phyloP scores from a whole-genome alignment of 805 yeast species.

The Sugiyamaella marilandica region DNA sequence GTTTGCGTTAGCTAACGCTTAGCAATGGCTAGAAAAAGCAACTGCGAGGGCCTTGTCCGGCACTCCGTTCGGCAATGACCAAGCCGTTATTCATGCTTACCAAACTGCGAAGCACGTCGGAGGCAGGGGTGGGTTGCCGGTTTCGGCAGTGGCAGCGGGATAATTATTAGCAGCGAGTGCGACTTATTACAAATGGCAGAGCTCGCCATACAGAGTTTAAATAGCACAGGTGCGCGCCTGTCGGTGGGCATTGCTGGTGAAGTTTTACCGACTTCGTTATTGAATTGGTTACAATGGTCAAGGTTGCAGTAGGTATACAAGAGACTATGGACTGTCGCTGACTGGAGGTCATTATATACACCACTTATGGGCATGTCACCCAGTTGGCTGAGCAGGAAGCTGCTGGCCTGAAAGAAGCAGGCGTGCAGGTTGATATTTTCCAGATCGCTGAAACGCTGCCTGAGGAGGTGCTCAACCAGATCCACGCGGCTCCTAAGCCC shows the following conservation, averaged over 20 bases:
- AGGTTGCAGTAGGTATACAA: constrained; percentile 21
- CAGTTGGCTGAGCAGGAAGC: constrained; percentile 61
- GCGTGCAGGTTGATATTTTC: constrained; percentile 61
- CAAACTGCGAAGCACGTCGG: constrained; percentile 1
- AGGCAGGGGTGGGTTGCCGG: background rate
- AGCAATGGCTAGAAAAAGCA: background rate
- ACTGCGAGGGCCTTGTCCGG: no score
- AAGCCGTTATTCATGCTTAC: constrained; percentile 2
- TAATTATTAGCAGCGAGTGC: background rate
- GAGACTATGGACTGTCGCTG: background rate
- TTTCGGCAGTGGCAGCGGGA: background rate
- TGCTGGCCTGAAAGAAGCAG: constrained; percentile 58
- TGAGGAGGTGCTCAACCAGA: constrained; percentile 47
- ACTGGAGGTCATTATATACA: constrained; percentile 57
- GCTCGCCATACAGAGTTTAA: background rate
- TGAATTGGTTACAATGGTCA: constrained; percentile 2
- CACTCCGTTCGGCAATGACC: background rate
- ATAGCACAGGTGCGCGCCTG: background rate
- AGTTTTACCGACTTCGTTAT: background rate
- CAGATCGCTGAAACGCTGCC: constrained; percentile 75
- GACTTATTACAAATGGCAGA: background rate
- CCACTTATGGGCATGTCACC: constrained; percentile 73
- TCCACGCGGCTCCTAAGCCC: constrained; percentile 52
- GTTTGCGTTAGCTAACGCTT: no score
- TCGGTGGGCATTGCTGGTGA: background rate